Evolutionary conservation across 306 rosid species (phyloP), one percentile per base, ranked within the genome.

Genomic region (Pachyrhizus erosus): DNA sequence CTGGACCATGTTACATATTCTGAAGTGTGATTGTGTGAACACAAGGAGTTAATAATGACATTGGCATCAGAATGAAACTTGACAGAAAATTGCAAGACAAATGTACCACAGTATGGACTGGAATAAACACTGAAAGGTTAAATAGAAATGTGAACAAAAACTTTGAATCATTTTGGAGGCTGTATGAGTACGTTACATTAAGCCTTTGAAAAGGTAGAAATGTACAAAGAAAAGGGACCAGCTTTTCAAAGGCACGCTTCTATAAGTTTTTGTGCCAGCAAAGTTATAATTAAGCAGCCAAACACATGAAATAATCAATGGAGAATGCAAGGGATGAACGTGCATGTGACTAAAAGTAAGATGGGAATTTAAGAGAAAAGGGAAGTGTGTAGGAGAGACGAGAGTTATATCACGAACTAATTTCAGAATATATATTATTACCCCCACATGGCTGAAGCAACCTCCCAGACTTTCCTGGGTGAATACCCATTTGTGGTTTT

Each of bases 361-460:
- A 74, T 39, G 57, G 26, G 7, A 66, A 43, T n/a, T 39, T 49
- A 31, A 70, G 21, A 48, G 23, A 20, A 48, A 33, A 18, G 65
- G 39, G 20, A 77, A 60, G 46, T 51, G 46, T 51, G 21, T 7
- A 33, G 31, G 29, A 37, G 69, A 14, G 55, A 37, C 58, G 48
- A 27, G 45, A 74, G 77, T 73, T 37, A 58, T 33, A 54, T 71
- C 78, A 77, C 34, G 54, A 77, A n/a, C 58, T 48, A 18, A 11
- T 71, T 61, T 37, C 37, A 52, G 54, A 57, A 73, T 37, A 24
- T 76, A 68, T 66, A 39, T 77, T 31, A 61, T 75, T 92, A 94
- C 97, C 95, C 75, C 88, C 71, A 80, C 77, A 92, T 80, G 97
- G 85, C 73, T 87, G 97, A 80, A 90, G 87, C 83, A 90, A 81